A percentile compares a stretch with the other conserved stretches of the same genome.
Conservation (phyloP, 805 yeast genomes). For the Starmerella bombi region DNA sequence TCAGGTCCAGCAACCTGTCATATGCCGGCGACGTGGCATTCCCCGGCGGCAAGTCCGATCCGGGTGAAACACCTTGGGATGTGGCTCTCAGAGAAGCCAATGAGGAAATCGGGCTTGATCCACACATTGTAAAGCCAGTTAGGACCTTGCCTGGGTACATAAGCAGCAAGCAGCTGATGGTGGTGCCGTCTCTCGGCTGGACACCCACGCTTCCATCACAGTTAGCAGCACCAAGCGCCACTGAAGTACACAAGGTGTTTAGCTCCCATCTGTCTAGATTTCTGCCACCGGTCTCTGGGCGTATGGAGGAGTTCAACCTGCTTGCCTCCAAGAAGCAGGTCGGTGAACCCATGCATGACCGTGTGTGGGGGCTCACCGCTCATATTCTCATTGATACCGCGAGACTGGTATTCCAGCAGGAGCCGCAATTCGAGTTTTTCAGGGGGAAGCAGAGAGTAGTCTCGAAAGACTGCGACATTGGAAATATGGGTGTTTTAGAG, state of each 20-base stretch:
- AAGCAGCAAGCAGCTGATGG: slow-evolving; percentile 70
- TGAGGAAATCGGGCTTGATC: slow-evolving; percentile 73
- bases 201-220: slow-evolving; percentile 7
- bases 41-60: slow-evolving; percentile 90
- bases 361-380: slow-evolving; percentile 35
- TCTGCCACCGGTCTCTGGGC: slow-evolving; percentile 14
- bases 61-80: slow-evolving; percentile 47
- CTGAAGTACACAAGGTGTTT: slow-evolving; percentile 28
- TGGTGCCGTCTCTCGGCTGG: slow-evolving; percentile 49
- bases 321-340: slow-evolving; percentile 20
- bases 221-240: background rate
- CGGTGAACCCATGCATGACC: slow-evolving; percentile 24
- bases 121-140: slow-evolving; percentile 47
- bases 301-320: slow-evolving; percentile 26
- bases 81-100: slow-evolving; percentile 71
- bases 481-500: slow-evolving; percentile 6
- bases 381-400: slow-evolving; percentile 31
- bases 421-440: slow-evolving; percentile 24
- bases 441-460: background rate
- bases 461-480: background rate
- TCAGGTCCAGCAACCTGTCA: slow-evolving; percentile 54
- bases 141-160: slow-evolving; percentile 63
- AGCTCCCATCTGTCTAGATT: slow-evolving; percentile 21
- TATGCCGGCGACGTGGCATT: slow-evolving; percentile 86
- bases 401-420: slow-evolving; percentile 24